These are phyloP conservation scores for Kazachstania viticola DNA, from an alignment of 805 yeast species.

Conservation along the genomic window DNA sequence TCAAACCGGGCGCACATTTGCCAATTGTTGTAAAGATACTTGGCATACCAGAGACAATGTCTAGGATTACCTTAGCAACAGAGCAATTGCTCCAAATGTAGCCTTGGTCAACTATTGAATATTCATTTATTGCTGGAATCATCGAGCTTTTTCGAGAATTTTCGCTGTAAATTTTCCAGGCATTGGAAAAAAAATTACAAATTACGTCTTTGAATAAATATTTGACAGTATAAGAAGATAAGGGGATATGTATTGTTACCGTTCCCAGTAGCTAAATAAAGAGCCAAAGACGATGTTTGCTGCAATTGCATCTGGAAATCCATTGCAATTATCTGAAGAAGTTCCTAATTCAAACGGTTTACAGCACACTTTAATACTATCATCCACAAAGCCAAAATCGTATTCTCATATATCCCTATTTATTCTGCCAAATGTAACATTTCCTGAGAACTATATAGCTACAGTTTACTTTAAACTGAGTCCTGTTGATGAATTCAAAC, in stretches of 20 bases:
- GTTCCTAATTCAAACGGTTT: slow-evolving; percentile 29
- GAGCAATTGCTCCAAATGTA: neutral
- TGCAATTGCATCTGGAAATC: slow-evolving; percentile 30
- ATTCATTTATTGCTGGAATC: too few relatives aligned
- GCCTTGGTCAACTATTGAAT: neutral
- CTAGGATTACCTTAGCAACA: too few relatives aligned
- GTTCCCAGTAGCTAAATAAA: neutral
- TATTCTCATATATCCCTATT: slow-evolving; percentile 72
- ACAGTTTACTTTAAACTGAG: slow-evolving; percentile 82
- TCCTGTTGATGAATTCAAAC: slow-evolving; percentile 40
- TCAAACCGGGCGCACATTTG: slow-evolving; percentile 56
- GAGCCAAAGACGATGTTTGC: slow-evolving; percentile 22
- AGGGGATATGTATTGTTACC: too few relatives aligned
- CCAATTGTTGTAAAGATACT: slow-evolving; percentile 45
- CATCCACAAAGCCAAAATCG: slow-evolving; percentile 26
- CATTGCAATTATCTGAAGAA: slow-evolving; percentile 26
- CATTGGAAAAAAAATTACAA: too few relatives aligned
- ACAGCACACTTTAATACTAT: slow-evolving; percentile 26
- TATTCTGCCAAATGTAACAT: slow-evolving; percentile 67
- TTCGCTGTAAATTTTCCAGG: neutral
- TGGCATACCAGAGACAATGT: slow-evolving; percentile 32
- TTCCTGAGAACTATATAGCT: slow-evolving; percentile 66
- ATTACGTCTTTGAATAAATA: too few relatives aligned
- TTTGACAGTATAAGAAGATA: too few relatives aligned
- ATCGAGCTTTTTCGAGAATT: neutral